These are phyloP conservation scores for Globisporangium acanthophoron DNA, from an alignment of 352 stramenopile genomes.

Conservation along the genomic window DNA sequence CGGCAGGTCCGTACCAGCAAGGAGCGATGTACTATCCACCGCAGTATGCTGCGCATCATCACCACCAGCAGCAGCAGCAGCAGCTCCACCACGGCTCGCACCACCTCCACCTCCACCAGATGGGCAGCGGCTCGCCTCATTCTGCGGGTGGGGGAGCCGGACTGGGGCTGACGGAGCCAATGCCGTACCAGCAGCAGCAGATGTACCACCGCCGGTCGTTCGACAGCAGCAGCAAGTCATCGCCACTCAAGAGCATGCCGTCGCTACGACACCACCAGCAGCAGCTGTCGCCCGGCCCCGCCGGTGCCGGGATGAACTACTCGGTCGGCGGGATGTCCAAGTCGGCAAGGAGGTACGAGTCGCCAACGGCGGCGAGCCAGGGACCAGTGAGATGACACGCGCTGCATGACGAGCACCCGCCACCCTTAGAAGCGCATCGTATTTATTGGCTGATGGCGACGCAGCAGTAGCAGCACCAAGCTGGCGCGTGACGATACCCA, in stretches of 20 bases:
- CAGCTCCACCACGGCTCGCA: conserved; percentile 2
- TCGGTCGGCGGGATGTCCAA: background rate
- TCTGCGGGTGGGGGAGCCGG: background rate
- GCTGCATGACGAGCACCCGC: background rate
- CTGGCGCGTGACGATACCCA: too few species aligned
- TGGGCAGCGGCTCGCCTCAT: background rate
- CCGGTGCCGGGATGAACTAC: background rate
- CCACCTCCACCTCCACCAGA: conserved; percentile 1
- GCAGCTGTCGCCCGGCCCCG: background rate
- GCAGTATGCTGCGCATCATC: conserved; percentile 4
- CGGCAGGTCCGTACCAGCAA: conserved; percentile 6
- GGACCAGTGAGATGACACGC: background rate
- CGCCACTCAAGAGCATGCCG: conserved; percentile 11
- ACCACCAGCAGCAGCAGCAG: conserved; percentile 2
- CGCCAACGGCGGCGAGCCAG: background rate
- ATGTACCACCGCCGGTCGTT: conserved; percentile 5
- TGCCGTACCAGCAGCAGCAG: conserved; percentile 3
- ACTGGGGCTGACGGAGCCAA: background rate
- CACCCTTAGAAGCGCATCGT: conserved; percentile 1
- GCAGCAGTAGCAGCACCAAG: too few species aligned
- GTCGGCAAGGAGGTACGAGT: background rate
- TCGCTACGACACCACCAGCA: conserved; percentile 9
- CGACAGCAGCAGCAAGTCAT: conserved; percentile 6
- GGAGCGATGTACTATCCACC: conserved; percentile 6
- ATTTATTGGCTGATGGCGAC: conserved; percentile 7